Base-by-base conservation (phyloP, 495 filamentous ascomycete genomes). In the Corynascus novoguineensis region DNA sequence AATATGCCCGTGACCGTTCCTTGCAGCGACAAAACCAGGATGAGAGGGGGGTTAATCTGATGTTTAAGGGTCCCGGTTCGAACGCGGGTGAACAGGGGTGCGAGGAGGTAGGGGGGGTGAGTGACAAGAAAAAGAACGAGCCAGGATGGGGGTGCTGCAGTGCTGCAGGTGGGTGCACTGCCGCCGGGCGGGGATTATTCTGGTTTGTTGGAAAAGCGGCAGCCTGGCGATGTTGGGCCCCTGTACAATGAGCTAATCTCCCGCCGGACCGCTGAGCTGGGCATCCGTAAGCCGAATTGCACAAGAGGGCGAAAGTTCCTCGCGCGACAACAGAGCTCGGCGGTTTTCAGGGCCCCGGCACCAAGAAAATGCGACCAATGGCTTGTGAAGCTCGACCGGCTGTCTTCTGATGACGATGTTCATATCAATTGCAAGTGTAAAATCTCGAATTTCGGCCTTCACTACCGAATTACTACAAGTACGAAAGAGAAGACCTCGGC, bases 201-300 rank as follows among this genome's bases (percentile, higher is more conserved):
- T 61, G 63, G 58, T 60, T 60, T 34, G 58, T 28, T 59, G 51
- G 44, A 57, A 69, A 69, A 55, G 53, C 62, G 56, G 67, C 62
- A 67, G 64, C 67, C 67, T 69, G 64, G 64, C 49, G 57, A 53
- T 45, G 53, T 49, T 31, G 44, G 44, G 12, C 34, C 54, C 46
- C 27, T 49, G 46, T 50, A 15, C 27, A 22, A 22, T 47, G 37
- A 40, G 53, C 44, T n/a, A 40, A 41, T 46, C 41, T 47, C 51
- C 28, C 21, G 38, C 15, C 35, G 27, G 28, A 42, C 49, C 49
- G 32, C 34, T 22, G 8, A 49, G 28, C 10, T 24, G 31, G 19
- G n/a, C 12, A 11, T 2, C 31, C 14, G 28, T 24, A 11, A 31
- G 25, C 34, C 37, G 27, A 40, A 28, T 50, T n/a, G 48, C 32